A percentile compares a stretch with the other conserved stretches of the same genome.
Conservation (phyloP, 2,329 filamentous ascomycete species). For the Aspergillus brunneoviolaceus region DNA sequence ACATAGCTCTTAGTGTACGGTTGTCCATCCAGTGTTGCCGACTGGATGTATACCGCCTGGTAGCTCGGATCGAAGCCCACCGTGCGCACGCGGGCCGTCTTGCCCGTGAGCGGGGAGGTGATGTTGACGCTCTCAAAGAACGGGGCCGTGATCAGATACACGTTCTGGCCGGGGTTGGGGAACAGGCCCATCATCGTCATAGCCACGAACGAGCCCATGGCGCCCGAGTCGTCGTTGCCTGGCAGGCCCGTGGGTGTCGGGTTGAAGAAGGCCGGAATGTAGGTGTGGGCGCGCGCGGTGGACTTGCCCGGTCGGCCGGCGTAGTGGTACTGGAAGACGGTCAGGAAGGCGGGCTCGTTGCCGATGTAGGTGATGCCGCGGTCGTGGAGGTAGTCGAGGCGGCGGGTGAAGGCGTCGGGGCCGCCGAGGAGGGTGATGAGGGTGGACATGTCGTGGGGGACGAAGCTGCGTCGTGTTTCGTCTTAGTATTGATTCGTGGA, state of each 20-base stretch:
- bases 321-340: constrained; percentile 69
- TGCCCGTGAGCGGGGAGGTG: constrained; percentile 57
- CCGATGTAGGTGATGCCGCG: constrained; percentile 64
- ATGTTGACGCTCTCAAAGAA: constrained; percentile 64
- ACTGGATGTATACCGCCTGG: constrained; percentile 64
- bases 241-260: constrained; percentile 59
- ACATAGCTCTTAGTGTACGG: constrained; percentile 66
- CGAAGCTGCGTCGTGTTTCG: constrained; percentile 52
- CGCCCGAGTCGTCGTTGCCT: constrained; percentile 68
- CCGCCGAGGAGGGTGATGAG: constrained; percentile 62
- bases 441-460: constrained; percentile 50
- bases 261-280: constrained; percentile 63
- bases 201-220: constrained; percentile 67
- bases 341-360: constrained; percentile 63
- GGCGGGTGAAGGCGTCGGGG: constrained; percentile 53
- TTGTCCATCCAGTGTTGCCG: constrained; percentile 61
- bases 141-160: constrained; percentile 67
- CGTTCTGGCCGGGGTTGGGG: constrained; percentile 65
- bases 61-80: constrained; percentile 61
- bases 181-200: constrained; percentile 70
- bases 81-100: constrained; percentile 58
- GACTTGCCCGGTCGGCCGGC: constrained; percentile 59
- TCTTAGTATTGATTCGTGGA: constrained; percentile 23
- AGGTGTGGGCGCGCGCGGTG: constrained; percentile 57
- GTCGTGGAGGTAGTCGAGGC: constrained; percentile 65